phyloP scores from a whole-genome alignment of 371 early-diverging fungal species.

The Haplosporangium sp. region DNA sequence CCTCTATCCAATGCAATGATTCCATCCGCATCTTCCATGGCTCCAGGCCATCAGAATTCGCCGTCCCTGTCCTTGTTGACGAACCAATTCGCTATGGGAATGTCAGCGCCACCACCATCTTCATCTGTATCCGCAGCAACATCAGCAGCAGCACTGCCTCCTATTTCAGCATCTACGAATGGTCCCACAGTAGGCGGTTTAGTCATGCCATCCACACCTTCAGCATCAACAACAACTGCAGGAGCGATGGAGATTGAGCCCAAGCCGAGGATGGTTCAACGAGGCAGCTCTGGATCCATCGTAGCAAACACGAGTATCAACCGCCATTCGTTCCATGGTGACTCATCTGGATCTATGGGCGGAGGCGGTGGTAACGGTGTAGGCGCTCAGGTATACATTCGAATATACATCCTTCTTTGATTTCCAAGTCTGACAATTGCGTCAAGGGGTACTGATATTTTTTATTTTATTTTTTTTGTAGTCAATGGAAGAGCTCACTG shows the following conservation, averaged over 20 bases:
- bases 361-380: not conserved
- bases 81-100: constrained; percentile 12
- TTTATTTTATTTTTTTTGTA: not conserved
- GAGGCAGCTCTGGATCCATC: constrained; percentile 38
- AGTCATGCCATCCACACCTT: not conserved
- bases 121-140: not conserved
- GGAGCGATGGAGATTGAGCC: constrained; percentile 9
- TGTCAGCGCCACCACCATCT: not conserved
- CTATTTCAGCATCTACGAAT: not conserved
- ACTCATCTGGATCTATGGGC: constrained; percentile 10
- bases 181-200: constrained; percentile 12
- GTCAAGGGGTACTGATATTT: too few relatives aligned
- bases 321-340: constrained; percentile 36
- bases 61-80: constrained; percentile 17
- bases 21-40: not conserved
- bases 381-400: too few relatives aligned
- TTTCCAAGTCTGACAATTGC: too few relatives aligned
- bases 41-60: not conserved
- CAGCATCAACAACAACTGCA: not conserved
- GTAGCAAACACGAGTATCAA: constrained; percentile 6
- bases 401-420: too few relatives aligned
- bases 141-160: constrained; percentile 13
- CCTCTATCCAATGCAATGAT: too few relatives aligned
- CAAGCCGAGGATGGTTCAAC: constrained; percentile 35
- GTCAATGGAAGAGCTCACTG: constrained; percentile 44